phyloP scores from a whole-genome alignment of 2,329 filamentous ascomycete genomes.

The Sporothrix dimorphospora region DNA sequence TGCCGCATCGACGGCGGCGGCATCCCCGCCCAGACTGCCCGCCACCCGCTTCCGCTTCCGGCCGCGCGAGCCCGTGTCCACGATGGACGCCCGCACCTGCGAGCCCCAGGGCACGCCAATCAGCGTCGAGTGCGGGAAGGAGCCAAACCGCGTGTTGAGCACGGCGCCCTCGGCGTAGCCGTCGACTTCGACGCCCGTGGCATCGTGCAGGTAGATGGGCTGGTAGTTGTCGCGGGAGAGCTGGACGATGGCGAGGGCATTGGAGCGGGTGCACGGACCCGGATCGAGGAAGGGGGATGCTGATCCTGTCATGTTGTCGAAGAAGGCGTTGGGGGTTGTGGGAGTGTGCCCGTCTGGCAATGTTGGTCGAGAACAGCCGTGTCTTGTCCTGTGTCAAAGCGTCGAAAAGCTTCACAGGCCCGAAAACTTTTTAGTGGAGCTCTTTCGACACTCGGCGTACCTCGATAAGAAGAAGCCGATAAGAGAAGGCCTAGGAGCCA shows the following conservation, averaged over 20 bases:
- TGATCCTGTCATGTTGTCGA: not conserved
- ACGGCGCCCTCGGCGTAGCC: conserved; percentile 78
- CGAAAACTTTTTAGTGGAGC: conserved; percentile 27
- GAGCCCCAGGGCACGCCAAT: conserved; percentile 85
- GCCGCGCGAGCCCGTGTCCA: conserved; percentile 89
- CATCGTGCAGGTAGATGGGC: conserved; percentile 69
- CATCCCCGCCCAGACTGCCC: conserved; percentile 43
- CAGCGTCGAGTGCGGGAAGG: conserved; percentile 79
- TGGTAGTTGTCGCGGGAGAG: conserved; percentile 85
- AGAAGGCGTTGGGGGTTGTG: not conserved
- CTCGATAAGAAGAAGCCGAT: conserved; percentile 2
- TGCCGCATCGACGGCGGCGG: conserved; percentile 34
- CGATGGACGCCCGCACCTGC: conserved; percentile 84
- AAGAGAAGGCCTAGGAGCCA: not conserved
- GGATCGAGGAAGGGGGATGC: conserved; percentile 81
- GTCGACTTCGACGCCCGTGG: conserved; percentile 61
- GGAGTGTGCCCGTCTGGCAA: conserved; percentile 26
- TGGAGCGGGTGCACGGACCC: conserved; percentile 61
- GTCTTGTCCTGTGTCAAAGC: no score
- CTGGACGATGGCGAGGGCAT: conserved; percentile 79
- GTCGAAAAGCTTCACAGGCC: no score
- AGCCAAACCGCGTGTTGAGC: conserved; percentile 92
- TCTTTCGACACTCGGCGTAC: no score
- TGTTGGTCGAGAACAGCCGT: not conserved
- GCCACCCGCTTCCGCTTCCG: conserved; percentile 59